Percentiles rank a stretch among this genome's conserved stretches.
Evolutionary conservation across 345 rosid species (phyloP).

Genomic region (Odontarrhena argentea): DNA sequence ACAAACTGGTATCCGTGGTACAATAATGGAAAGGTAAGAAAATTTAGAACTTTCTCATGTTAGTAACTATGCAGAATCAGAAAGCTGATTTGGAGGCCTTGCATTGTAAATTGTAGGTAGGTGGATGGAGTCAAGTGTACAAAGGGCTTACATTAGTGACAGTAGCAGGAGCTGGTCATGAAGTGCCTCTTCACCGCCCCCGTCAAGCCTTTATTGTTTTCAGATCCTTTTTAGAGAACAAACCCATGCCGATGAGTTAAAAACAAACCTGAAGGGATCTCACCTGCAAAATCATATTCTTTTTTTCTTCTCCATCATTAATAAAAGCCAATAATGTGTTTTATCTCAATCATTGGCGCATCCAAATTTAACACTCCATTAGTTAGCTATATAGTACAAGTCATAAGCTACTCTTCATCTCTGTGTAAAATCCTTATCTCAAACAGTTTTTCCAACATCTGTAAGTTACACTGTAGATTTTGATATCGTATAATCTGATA

Average conservation of each 20-base stretch:
- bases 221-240: conserved; percentile 76
- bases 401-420: conserved; percentile 13
- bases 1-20: conserved; percentile 91
- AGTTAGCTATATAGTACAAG: conserved; percentile 6
- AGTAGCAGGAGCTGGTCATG: conserved; percentile 91
- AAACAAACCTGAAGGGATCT: conserved; percentile 15
- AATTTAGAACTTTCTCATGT: conserved; percentile 11
- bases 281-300: conserved; percentile 26
- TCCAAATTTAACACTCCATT: conserved; percentile 5
- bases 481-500: neutral
- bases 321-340: conserved; percentile 24
- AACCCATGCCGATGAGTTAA: conserved; percentile 60
- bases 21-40: conserved; percentile 45
- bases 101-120: conserved; percentile 54
- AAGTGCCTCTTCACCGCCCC: conserved; percentile 85
- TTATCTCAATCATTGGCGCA: conserved; percentile 1
- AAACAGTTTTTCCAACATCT: conserved; percentile 6
- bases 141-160: conserved; percentile 80
- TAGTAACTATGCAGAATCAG: conserved; percentile 22
- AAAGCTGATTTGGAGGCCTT: neutral
- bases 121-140: conserved; percentile 97
- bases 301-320: conserved; percentile 16
- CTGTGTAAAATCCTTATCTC: conserved; percentile 10
- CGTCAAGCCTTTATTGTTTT: conserved; percentile 87
- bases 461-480: neutral